Evolutionary conservation across 1,284 basidiomycete genomes (phyloP), one percentile per base, ranked within the genome.

Genomic region (Ustilago curta): DNA sequence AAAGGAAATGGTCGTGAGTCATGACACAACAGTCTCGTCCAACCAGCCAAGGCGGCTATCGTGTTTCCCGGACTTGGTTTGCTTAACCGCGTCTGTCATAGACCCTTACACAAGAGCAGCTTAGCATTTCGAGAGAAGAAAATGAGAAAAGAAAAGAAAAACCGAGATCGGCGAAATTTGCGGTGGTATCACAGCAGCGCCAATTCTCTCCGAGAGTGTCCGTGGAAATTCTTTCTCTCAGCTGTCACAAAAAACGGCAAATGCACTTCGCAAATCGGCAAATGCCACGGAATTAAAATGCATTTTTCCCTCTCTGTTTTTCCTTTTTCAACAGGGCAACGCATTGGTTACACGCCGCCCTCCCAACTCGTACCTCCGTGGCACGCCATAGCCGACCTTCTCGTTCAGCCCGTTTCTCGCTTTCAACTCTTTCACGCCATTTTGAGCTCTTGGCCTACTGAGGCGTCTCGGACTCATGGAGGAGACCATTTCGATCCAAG

Each of bases 1-100:
- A 44, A 44, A 42, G 45, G 48, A 50, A 14, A 18, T 14, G 19
- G n/a, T 35, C 48, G 32, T 51, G 50, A 51, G 50, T 51, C 50
- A 51, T 43, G 23, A 51, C 19, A 16, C n/a, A n/a, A 27, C 3
- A 52, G 27, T 4, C 18, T 19, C 40, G 3, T 42, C 9, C 9
- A 19, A 42, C n/a, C 6, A 19, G 40, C n/a, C n/a, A 9, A 19
- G 21, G 40, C 40, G 40, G 40, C 40, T 37, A 37, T 37, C 35
- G 35, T 37, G 35, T 37, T 37, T 37, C 12, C 35, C 35, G 35
- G 35, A n/a, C n/a, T 12, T 37, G 12, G 14, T 1, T 37, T 37
- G 11, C 4, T 12, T 37, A 37, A 37, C 35, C 35, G 35, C 35
- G 35, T 37, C 35, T 21, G n/a, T 50, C 25, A 23, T 25, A 53